Evolutionary conservation across 179 eudicot genomes (phyloP).

Genomic region (Carnegiea gigantea): DNA sequence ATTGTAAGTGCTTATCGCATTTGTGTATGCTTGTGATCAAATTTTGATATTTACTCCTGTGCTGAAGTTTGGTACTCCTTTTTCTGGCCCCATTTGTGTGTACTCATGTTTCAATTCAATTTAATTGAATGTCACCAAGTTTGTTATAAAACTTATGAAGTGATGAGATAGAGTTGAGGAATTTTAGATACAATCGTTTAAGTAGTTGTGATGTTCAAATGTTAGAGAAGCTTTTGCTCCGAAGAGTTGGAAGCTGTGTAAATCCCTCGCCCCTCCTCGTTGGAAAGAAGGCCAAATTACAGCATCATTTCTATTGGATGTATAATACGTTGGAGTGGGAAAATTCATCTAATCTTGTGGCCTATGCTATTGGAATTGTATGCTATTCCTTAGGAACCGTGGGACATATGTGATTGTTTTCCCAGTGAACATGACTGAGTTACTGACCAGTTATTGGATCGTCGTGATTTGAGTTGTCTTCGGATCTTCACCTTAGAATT

Average conservation of each 20-base stretch:
- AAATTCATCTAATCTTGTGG: too few species aligned
- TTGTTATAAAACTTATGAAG: background rate
- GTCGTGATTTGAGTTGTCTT: background rate
- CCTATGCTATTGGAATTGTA: background rate
- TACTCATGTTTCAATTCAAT: background rate
- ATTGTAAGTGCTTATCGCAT: slow-evolving; percentile 37
- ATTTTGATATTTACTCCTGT: background rate
- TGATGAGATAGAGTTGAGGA: background rate
- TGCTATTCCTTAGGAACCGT: background rate
- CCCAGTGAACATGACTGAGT: background rate
- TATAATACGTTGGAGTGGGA: background rate
- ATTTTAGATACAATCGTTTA: slow-evolving; percentile 6
- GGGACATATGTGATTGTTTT: background rate
- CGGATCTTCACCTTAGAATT: background rate
- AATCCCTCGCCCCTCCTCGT: background rate
- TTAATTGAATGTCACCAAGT: background rate
- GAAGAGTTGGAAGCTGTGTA: background rate
- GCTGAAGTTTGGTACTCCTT: background rate
- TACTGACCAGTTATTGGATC: too few species aligned
- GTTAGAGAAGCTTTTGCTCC: background rate
- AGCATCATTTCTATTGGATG: background rate
- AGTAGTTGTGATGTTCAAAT: background rate
- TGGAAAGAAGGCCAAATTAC: background rate
- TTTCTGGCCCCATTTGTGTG: background rate
- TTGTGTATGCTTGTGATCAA: slow-evolving; percentile 10